These are phyloP conservation scores for Aspergillus bombycis DNA, from an alignment of 2,329 filamentous ascomycete genomes.

Conservation along the genomic window DNA sequence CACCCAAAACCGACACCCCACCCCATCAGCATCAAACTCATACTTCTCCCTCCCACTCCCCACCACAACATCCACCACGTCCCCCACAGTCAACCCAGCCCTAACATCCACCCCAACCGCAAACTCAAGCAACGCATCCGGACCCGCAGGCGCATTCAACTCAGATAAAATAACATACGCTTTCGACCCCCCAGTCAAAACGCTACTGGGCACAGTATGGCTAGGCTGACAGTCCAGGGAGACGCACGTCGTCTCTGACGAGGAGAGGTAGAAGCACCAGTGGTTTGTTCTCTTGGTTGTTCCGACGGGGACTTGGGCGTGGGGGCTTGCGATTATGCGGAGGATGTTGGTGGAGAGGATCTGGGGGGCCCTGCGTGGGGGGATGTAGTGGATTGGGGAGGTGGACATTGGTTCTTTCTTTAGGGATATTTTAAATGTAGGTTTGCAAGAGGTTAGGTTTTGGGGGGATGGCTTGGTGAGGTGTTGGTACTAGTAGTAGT, in stretches of 20 bases:
- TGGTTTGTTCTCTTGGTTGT: conserved; percentile 1
- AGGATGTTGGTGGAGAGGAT: background rate
- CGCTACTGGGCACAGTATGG: background rate
- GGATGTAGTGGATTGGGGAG: background rate
- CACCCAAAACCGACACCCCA: background rate
- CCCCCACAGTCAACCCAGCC: background rate
- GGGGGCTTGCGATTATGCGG: background rate
- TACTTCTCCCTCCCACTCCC: background rate
- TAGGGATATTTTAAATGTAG: background rate
- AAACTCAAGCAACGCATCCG: background rate
- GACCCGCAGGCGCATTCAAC: background rate
- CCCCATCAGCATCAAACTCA: background rate
- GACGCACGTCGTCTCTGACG: background rate
- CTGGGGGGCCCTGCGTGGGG: background rate
- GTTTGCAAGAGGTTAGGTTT: too few relatives aligned
- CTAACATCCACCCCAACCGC: background rate
- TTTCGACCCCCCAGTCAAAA: background rate
- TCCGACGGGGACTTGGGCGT: background rate
- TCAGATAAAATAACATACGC: background rate
- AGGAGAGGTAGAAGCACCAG: background rate
- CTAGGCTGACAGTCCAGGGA: background rate
- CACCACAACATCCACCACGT: background rate
- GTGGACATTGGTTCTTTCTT: background rate
- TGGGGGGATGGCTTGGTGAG: too few relatives aligned
- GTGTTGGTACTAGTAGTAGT: too few relatives aligned